Evolutionary conservation across 1,284 basidiomycete species (phyloP), one percentile per base, ranked within the genome.

Genomic region (Erythrobasidium hasegawianum): DNA sequence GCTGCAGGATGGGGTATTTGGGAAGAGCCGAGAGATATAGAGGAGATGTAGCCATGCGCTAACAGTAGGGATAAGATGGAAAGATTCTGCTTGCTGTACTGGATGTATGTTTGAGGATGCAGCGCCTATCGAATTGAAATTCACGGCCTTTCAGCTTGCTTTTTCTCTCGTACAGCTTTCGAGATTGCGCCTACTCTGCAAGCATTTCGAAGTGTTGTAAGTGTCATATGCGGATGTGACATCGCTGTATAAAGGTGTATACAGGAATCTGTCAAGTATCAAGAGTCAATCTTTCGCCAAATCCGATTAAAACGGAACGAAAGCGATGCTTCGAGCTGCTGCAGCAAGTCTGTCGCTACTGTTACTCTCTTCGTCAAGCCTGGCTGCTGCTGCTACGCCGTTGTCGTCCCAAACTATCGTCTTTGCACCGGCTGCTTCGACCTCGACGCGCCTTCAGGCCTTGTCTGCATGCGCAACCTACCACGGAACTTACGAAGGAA

Each of bases 51-150:
- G 62, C 92, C 92, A 14, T 88, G 81, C 52, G 89, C 88, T 62
- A 93, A 84, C 70, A 95, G 87, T 72, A 94, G 89, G 72, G 86
- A 85, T 70, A 89, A 83, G 70, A 92, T 87, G 67, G 85, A 88
- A 59, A 89, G 82, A 72, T 91, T 90, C 78, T 91, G 89, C 49
- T 84, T 87, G 43, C 53, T 47, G 41, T 65, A 65, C 18, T 58
- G 50, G 55, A 65, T 41, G 62, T 57, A 53, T 38, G 62, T 65
- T 58, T 65, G 62, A 1, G 62, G 62, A 58, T 65, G 62, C 7
- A 65, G 56, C 13, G 62, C 62, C 62, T 65, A 47, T n/a, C 11
- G 14, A 41, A n/a, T n/a, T n/a, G n/a, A n/a, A 7, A 9, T 22
- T 8, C 50, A 22, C 26, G 16, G 9, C 9, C 26, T 26, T 27